These are phyloP conservation scores for Elongisporangium prolatum DNA, from an alignment of 352 stramenopile species.

Conservation along the genomic window DNA sequence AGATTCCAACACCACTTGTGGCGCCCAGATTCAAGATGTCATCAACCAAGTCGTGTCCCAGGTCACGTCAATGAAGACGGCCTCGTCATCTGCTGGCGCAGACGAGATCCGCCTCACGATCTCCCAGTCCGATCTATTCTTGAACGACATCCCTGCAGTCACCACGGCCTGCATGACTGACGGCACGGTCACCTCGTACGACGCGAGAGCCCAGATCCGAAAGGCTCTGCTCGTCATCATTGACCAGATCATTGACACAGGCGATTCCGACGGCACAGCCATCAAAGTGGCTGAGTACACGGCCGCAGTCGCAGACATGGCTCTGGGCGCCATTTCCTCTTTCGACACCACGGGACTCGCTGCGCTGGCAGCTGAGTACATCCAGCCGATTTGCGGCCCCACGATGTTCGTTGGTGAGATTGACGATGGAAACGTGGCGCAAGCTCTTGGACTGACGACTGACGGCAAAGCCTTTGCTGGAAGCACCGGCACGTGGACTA, in stretches of 20 bases:
- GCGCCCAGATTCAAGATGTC: conserved; percentile 18
- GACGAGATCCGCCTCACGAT: conserved; percentile 30
- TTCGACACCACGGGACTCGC: conserved; percentile 26
- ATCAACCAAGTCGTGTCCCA: conserved; percentile 12
- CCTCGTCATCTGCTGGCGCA: background rate
- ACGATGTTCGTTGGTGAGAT: conserved; percentile 37
- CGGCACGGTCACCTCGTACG: background rate
- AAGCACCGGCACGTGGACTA: conserved; percentile 34
- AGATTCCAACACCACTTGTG: conserved; percentile 24
- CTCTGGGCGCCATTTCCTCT: conserved; percentile 21
- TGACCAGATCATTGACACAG: conserved; percentile 21
- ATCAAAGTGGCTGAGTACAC: conserved; percentile 17
- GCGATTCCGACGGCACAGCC: conserved; percentile 18
- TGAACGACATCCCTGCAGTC: conserved; percentile 26
- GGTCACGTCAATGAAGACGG: conserved; percentile 15
- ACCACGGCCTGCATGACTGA: conserved; percentile 3
- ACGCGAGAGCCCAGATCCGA: conserved; percentile 5
- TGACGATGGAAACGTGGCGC: conserved; percentile 30
- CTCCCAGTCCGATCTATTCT: conserved; percentile 27
- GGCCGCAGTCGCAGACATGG: conserved; percentile 20
- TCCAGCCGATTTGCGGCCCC: conserved; percentile 28
- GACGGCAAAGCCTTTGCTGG: conserved; percentile 35
- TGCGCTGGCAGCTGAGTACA: conserved; percentile 23
- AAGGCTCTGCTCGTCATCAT: conserved; percentile 27
- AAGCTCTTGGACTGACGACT: conserved; percentile 35